Base-by-base conservation (phyloP, 345 rosid genomes). In the Limnanthes douglasii region DNA sequence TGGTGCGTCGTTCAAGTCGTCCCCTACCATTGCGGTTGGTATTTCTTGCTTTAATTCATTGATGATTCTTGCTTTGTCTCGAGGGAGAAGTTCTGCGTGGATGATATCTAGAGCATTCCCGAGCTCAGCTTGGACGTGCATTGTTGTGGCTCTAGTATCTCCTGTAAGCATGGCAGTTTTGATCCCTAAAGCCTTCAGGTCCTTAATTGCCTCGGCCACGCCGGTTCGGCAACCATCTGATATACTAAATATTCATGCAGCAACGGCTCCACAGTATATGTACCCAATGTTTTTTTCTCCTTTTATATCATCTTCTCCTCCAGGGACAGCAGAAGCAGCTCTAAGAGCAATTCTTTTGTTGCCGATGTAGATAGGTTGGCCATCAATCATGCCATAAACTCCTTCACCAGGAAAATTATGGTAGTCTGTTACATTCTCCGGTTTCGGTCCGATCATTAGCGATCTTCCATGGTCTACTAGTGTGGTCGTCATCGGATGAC, bases 341-440 rank as follows among this genome's bases (percentile, higher is more conserved):
- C 78, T 76, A 0, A 26, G 37, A 24, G 72, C 78, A 31, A 84
- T 64, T 54, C 62, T 77, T 62, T 40, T 66, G 70, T 67, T 84
- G 3, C 95, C 98, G 14, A 90, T 77, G 45, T 60, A 74, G 18
- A 90, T 49, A 27, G 60, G 38, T 38, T 58, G 54, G 3, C 82
- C 92, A 48, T 68, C 92, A 50, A 83, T 73, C 43, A 43, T 84
- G 1, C 98, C 98, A 25, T 30, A 59, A 17, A 90, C 61, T 5
- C 95, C 98, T 70, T 90, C 86, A 20, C 98, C 98, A 0, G 98
- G 95, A 37, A 59, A 77, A 49, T 66, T 90, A 6, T 72, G 68
- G 48, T 60, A 90, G 3, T 80, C 65, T 35, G 50, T 60, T 0
- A 90, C 95, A 3, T 50, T 46, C 24, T 74, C 92, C 8, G 95